Evolutionary conservation across 352 stramenopile genomes (phyloP).

Genomic region (Globisporangium polare): DNA sequence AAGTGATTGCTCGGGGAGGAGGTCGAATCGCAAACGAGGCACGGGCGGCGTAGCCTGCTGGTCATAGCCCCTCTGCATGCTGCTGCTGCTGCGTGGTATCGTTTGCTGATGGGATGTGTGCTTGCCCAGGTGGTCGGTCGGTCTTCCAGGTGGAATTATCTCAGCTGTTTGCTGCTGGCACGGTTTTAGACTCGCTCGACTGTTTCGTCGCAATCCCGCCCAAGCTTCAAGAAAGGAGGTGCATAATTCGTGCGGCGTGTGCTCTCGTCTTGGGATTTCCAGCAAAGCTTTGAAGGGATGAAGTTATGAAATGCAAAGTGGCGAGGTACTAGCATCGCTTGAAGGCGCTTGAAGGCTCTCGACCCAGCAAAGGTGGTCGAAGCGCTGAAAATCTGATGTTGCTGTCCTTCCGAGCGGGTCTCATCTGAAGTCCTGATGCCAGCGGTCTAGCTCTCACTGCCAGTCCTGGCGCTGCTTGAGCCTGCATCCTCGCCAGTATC

Average conservation of each 20-base stretch:
- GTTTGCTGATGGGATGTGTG: neutral
- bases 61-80: neutral
- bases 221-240: no score
- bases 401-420: neutral
- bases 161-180: no score
- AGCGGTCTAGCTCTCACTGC: neutral
- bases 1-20: constrained; percentile 3
- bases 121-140: neutral
- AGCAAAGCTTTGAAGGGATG: neutral
- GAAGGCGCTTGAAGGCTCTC: neutral
- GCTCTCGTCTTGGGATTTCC: neutral
- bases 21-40: constrained; percentile 10
- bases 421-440: neutral
- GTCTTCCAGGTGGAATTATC: no score
- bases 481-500: neutral
- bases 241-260: no score
- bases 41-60: neutral
- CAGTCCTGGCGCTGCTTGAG: neutral
- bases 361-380: neutral
- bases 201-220: no score
- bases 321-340: neutral
- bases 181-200: no score
- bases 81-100: neutral
- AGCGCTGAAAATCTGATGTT: no score
- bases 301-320: neutral